Conservation (phyloP, 192 early-diverging fungal species). For the Mortierella antarctica region DNA sequence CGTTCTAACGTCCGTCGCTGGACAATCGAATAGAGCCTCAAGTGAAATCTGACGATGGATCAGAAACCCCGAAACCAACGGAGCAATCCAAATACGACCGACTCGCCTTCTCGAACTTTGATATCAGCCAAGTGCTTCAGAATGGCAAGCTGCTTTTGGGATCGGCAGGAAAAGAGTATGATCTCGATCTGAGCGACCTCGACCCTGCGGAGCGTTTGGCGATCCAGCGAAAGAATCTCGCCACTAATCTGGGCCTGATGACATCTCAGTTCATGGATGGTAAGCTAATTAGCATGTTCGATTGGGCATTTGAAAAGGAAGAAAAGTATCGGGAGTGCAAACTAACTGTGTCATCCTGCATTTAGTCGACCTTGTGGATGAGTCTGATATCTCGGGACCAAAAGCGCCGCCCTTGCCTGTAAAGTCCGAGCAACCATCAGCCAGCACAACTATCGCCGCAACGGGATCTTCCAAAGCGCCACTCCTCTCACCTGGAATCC, state of each 20-base stretch:
- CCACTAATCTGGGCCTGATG: conserved; percentile 81
- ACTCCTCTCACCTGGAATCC: conserved; percentile 28
- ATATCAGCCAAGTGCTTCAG: conserved; percentile 83
- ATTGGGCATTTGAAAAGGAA: neutral
- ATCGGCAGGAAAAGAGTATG: conserved; percentile 94
- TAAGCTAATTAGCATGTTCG: conserved; percentile 20
- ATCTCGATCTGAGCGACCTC: conserved; percentile 80
- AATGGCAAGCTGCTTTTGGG: conserved; percentile 84
- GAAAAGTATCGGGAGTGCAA: no score
- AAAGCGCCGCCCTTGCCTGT: conserved; percentile 9
- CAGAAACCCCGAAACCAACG: conserved; percentile 23
- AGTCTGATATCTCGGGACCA: conserved; percentile 74
- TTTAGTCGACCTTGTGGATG: conserved; percentile 86
- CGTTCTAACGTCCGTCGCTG: neutral
- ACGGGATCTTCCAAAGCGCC: conserved; percentile 12
- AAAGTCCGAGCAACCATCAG: conserved; percentile 30
- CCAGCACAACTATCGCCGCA: conserved; percentile 26
- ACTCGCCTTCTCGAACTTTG: conserved; percentile 82
- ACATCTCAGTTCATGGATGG: conserved; percentile 91
- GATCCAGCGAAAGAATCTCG: conserved; percentile 84
- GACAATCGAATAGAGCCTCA: conserved; percentile 8
- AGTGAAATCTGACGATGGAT: conserved; percentile 20
- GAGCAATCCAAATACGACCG: conserved; percentile 57
- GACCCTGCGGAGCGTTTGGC: conserved; percentile 86
- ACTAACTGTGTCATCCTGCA: neutral